Evolutionary conservation across 306 rosid species (phyloP), one percentile per base, ranked within the genome.

Genomic region (Arachis stenosperma): DNA sequence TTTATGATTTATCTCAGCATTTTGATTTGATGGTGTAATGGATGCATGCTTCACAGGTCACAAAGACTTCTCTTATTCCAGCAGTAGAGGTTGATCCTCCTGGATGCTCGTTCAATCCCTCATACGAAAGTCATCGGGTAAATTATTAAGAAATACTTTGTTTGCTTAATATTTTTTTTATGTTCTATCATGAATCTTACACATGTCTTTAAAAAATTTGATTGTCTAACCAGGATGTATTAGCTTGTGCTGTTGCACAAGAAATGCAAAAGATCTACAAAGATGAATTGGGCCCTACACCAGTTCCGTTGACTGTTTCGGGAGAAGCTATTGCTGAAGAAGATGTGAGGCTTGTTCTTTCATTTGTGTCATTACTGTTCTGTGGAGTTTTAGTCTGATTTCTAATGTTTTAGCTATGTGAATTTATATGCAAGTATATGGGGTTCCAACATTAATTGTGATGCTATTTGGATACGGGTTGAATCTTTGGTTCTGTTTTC

Each of bases 21-120:
- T 69, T 74, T 70, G 6, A 8, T 55, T 74, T 48, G 73, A 70
- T 70, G 56, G 82, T 39, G 46, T 80, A 51, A 51, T 77, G 39
- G 47, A 5, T 53, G n/a, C 22, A 11, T 68, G 62, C 58, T 62
- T 46, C 8, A 48, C 76, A 89, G 96, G 79, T 44, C 40, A 67
- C 67, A 29, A 95, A 83, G 87, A 84, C 88, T 55, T 70, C 97
- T 42, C 67, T 79, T 80, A 88, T 95, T 87, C 90, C 98, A 51
- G 98, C 97, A 0, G 96, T 95, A 62, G 98, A 95, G 84, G 92
- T 91, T 83, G 98, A 95, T 69, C 99, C 88, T 70, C 92, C 95
- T 0, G 96, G 98, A 43, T 91, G 96, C 71, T 91, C 97, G 22
- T 94, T 81, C 82, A 94, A 94, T 82, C 98, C 96, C 17, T 30